These are phyloP conservation scores for Moesziomyces antarcticus DNA, from an alignment of 1,284 basidiomycete genomes.

Conservation along the genomic window DNA sequence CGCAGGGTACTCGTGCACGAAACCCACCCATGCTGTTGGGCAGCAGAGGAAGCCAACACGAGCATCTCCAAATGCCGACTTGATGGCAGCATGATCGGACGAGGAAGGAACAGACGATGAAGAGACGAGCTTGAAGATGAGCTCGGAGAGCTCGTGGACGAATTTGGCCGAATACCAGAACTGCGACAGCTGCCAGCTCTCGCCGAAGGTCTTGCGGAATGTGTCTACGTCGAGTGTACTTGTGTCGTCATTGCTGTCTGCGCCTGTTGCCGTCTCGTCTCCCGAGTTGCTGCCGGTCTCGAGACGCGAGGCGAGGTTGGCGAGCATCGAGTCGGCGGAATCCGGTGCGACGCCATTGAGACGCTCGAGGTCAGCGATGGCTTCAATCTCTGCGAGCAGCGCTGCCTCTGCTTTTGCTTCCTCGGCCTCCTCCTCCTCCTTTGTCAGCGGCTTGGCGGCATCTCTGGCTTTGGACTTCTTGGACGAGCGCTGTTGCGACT, in stretches of 20 bases:
- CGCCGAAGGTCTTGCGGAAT: constrained; percentile 59
- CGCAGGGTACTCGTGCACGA: constrained; percentile 58
- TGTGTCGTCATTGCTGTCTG: constrained; percentile 28
- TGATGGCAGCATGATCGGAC: neutral
- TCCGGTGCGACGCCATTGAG: constrained; percentile 42
- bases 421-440: constrained; percentile 14
- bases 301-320: constrained; percentile 14
- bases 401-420: constrained; percentile 47
- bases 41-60: constrained; percentile 66
- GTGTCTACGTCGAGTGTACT: constrained; percentile 32
- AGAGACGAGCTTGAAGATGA: constrained; percentile 23
- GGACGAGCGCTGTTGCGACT: neutral
- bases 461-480: constrained; percentile 10
- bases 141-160: constrained; percentile 25
- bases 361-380: constrained; percentile 48
- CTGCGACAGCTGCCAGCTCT: constrained; percentile 54
- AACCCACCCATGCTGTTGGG: constrained; percentile 67
- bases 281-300: constrained; percentile 6
- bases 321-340: constrained; percentile 37
- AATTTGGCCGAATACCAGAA: constrained; percentile 47
- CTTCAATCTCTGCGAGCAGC: constrained; percentile 56
- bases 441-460: constrained; percentile 28
- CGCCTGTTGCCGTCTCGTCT: neutral
- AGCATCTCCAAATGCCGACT: constrained; percentile 9
- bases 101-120: constrained; percentile 5